Conservation (phyloP, 306 rosid genomes). For the Sphenostylis stenocarpa region DNA sequence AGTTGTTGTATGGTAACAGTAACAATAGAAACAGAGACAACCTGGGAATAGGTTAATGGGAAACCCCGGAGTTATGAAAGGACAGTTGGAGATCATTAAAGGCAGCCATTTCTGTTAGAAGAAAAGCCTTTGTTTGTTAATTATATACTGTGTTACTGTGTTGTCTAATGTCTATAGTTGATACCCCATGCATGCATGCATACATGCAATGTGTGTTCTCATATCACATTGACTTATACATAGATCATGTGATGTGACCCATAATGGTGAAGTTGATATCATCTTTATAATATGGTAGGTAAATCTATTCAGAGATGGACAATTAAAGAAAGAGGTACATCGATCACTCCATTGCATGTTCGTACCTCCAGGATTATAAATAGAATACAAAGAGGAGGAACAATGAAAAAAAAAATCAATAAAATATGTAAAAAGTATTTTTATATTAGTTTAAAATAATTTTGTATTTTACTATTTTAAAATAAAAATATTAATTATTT, state of each 20-base stretch:
- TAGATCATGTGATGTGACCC: conserved; percentile 21
- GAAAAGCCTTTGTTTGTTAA: conserved; percentile 20
- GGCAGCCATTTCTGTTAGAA: conserved; percentile 44
- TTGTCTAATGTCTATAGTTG: background rate
- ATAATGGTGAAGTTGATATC: background rate
- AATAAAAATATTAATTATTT: too few species aligned
- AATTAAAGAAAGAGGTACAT: background rate
- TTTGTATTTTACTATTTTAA: too few species aligned
- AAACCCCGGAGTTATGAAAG: conserved; percentile 26
- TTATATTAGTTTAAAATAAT: too few species aligned
- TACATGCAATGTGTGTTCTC: too few species aligned
- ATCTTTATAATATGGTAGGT: too few species aligned
- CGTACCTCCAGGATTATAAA: too few species aligned
- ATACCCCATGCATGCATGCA: background rate
- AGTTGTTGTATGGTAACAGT: background rate
- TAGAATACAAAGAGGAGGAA: too few species aligned
- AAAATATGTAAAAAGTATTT: too few species aligned
- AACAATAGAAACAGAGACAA: conserved; percentile 10
- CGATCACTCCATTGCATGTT: background rate
- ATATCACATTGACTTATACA: background rate
- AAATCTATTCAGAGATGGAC: too few species aligned
- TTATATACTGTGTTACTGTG: background rate
- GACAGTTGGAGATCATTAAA: conserved; percentile 39
- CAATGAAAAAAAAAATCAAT: too few species aligned
- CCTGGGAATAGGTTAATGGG: conserved; percentile 33